Base-by-base conservation (phyloP, 2,329 filamentous ascomycete genomes). In the Apiospora malaysiana region DNA sequence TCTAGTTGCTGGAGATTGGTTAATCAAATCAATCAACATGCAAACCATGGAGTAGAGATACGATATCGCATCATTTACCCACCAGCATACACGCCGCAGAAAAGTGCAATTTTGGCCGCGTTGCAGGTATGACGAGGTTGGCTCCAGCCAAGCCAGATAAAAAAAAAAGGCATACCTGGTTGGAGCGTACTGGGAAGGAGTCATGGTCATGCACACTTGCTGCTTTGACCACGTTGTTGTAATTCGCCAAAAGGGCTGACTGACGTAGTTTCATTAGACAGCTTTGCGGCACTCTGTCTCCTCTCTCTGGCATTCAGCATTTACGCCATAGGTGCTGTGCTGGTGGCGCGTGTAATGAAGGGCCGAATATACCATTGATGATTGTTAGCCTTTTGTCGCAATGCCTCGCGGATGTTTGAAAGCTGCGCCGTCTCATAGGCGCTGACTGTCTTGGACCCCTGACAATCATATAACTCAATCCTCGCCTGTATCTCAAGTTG, bases 321-420 rank as follows among this genome's bases (percentile, higher is more conserved):
- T 63, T 32, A 40, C 18, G 56, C 32, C 37, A 63, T 9, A 7
- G 27, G 32, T 40, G 56, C 45, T 47, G 45, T 47, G 45, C 56
- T 40, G 56, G 56, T 63, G 27, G 56, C 56, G 56, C 56, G 56
- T 63, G 32, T 63, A 63, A 63, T 63, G 56, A 63, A 63, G 56
- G 56, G 56, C 56, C 56, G 56, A 63, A 63, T 63, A 40, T 40
- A 45, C 42, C n/a, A n/a, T n/a, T n/a, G n/a, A 14, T 45, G 32
- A 40, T 40, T 63, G 56, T 23, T 63, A 63, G 56, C 56, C 56
- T 63, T 63, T 63, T 18, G 18, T 63, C 32, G 56, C 56, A 63
- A 63, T 63, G 56, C 56, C 32, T 63, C 56, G 56, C 56, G 56
- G 56, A 63, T 63, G 56, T 63, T 63, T 63, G 56, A 63, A 63